These are phyloP conservation scores for Podaxis sp. DNA, from an alignment of 768 basidiomycete genomes.

Conservation along the genomic window DNA sequence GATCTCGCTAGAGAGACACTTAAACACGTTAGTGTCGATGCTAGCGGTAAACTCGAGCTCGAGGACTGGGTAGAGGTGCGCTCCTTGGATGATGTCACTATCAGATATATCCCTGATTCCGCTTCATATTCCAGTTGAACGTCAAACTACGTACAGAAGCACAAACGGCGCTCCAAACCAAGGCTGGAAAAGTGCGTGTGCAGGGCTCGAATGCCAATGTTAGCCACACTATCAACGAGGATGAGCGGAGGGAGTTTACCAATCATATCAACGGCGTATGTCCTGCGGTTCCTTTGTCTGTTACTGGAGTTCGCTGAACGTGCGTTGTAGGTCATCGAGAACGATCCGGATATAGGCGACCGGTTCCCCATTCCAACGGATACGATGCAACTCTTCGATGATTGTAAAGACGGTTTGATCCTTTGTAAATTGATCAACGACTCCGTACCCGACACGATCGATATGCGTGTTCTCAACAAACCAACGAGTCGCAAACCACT, in stretches of 20 bases:
- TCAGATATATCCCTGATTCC: constrained; percentile 18
- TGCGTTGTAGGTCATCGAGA: constrained; percentile 74
- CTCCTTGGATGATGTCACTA: constrained; percentile 18
- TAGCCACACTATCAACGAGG: constrained; percentile 97
- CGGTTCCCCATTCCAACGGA: constrained; percentile 92
- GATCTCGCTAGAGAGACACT: constrained; percentile 87
- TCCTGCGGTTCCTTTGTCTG: constrained; percentile 11
- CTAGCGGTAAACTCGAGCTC: constrained; percentile 93
- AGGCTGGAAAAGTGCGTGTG: constrained; percentile 89
- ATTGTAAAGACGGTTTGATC: constrained; percentile 92
- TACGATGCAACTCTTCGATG: constrained; percentile 99
- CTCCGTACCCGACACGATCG: constrained; percentile 98
- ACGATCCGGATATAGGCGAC: constrained; percentile 79
- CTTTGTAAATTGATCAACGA: constrained; percentile 99
- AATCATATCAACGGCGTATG: constrained; percentile 94
- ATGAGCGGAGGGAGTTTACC: constrained; percentile 95
- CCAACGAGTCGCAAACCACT: constrained; percentile 76
- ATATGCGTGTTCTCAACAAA: constrained; percentile 96
- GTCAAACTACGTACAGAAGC: constrained; percentile 69
- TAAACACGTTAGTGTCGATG: constrained; percentile 92
- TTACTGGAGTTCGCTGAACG: constrained; percentile 10
- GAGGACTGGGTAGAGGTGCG: constrained; percentile 98
- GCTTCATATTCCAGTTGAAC: constrained; percentile 55
- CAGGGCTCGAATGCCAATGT: constrained; percentile 94
- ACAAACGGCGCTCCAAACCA: constrained; percentile 50